Percentiles rank a stretch among this genome's conserved stretches.
Evolutionary conservation across 805 yeast genomes (phyloP).

Genomic region (Metschnikowia dekortorum): DNA sequence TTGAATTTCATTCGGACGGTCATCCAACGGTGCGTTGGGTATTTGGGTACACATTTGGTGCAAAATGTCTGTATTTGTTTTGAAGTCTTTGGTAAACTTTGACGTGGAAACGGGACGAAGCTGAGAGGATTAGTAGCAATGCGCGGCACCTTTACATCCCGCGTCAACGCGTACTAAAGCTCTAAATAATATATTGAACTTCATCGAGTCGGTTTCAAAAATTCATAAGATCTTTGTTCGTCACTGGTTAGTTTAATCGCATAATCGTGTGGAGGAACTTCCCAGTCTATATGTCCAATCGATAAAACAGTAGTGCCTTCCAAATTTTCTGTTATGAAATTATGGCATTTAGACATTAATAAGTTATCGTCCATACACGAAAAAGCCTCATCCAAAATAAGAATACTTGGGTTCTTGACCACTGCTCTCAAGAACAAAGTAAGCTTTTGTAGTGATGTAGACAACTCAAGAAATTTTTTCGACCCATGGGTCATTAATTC

Average conservation of each 20-base stretch:
- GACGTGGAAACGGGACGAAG: background rate
- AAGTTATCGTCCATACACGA: constrained; percentile 72
- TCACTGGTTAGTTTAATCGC: constrained; percentile 31
- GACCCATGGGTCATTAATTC: constrained; percentile 35
- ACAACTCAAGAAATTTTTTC: constrained; percentile 46
- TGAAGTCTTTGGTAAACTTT: constrained; percentile 1
- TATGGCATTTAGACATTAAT: constrained; percentile 31
- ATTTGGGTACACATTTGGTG: constrained; percentile 20
- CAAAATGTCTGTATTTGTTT: background rate
- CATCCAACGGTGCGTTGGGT: constrained; percentile 39
- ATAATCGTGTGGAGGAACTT: constrained; percentile 66
- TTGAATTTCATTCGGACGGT: constrained; percentile 26
- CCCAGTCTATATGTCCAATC: constrained; percentile 81
- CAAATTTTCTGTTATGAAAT: constrained; percentile 20
- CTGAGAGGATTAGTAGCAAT: background rate
- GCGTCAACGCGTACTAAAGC: background rate
- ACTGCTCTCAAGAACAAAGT: constrained; percentile 73
- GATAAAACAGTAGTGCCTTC: constrained; percentile 60
- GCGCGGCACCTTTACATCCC: background rate
- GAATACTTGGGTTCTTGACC: constrained; percentile 68
- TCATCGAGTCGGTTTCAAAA: background rate
- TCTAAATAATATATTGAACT: background rate
- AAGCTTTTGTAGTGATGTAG: constrained; percentile 73
- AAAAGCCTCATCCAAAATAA: constrained; percentile 88
- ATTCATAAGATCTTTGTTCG: constrained; percentile 20